phyloP scores from a whole-genome alignment of 164 flowering plant genomes.

The Chimonanthus salicifolius region DNA sequence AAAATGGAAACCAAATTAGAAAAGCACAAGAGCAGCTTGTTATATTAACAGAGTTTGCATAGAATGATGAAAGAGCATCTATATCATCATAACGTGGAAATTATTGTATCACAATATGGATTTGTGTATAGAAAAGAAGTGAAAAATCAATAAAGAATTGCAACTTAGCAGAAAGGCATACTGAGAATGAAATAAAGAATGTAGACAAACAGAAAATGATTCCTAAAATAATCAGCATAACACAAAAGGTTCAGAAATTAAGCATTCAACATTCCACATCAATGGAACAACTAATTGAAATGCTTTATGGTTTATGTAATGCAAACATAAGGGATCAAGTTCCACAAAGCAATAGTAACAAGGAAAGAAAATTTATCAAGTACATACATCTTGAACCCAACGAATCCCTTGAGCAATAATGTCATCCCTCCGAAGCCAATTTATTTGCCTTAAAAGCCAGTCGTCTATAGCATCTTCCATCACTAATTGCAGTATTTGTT shows the following conservation, averaged over 20 bases:
- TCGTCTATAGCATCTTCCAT: conserved; percentile 99
- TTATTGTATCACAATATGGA: background rate
- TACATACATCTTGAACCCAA: conserved; percentile 92
- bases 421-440: conserved; percentile 84
- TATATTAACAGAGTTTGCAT: too few relatives aligned
- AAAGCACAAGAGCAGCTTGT: background rate
- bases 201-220: background rate
- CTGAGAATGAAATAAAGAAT: background rate
- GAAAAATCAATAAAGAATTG: background rate
- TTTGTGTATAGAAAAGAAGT: background rate
- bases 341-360: background rate
- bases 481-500: conserved; percentile 85
- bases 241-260: background rate
- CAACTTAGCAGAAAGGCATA: background rate
- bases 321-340: background rate
- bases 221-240: background rate
- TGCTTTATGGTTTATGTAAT: background rate
- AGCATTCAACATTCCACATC: background rate
- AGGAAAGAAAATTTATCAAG: conserved; percentile 2
- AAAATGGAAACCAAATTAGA: conserved; percentile 4
- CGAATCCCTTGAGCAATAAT: conserved; percentile 72
- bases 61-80: background rate
- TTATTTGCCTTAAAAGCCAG: conserved; percentile 84
- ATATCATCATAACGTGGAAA: background rate
- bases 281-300: background rate